Evolutionary conservation across 179 eudicot species (phyloP).

Genomic region (Corrigiola litoralis): DNA sequence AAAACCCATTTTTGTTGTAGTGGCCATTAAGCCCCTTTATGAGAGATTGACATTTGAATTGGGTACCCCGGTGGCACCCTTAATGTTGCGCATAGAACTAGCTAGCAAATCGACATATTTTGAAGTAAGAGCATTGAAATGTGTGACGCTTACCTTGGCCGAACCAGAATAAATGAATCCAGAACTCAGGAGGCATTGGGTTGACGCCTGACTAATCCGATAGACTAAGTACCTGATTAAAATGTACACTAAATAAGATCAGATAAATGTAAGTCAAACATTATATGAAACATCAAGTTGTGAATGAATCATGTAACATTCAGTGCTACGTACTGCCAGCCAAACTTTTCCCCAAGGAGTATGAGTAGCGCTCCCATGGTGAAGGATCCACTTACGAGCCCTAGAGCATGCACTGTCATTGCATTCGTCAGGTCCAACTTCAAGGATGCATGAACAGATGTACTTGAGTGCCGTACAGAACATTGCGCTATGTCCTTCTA

Average conservation of each 20-base stretch:
- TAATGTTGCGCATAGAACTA: too few relatives aligned
- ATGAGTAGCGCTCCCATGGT: conserved; percentile 49
- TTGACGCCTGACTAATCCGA: conserved; percentile 60
- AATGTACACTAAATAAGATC: background rate
- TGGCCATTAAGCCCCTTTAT: too few relatives aligned
- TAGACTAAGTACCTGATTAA: conserved; percentile 53
- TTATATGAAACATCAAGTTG: background rate
- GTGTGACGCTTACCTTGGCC: too few relatives aligned
- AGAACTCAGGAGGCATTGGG: conserved; percentile 39
- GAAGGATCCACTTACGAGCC: conserved; percentile 53
- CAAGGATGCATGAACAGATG: conserved; percentile 49
- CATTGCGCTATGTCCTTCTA: conserved; percentile 62
- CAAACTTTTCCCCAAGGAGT: conserved; percentile 66
- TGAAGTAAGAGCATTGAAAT: too few relatives aligned
- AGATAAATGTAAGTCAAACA: background rate
- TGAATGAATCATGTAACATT: background rate
- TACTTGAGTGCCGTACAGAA: conserved; percentile 48
- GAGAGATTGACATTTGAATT: too few relatives aligned
- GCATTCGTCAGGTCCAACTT: conserved; percentile 37
- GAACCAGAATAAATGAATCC: too few relatives aligned
- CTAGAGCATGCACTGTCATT: conserved; percentile 36
- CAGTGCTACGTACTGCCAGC: conserved; percentile 33
- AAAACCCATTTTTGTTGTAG: too few relatives aligned
- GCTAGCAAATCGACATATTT: too few relatives aligned
- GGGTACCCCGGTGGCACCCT: too few relatives aligned